These are phyloP conservation scores for Tulasnella sp. DNA, from an alignment of 768 basidiomycete genomes.

Conservation along the genomic window DNA sequence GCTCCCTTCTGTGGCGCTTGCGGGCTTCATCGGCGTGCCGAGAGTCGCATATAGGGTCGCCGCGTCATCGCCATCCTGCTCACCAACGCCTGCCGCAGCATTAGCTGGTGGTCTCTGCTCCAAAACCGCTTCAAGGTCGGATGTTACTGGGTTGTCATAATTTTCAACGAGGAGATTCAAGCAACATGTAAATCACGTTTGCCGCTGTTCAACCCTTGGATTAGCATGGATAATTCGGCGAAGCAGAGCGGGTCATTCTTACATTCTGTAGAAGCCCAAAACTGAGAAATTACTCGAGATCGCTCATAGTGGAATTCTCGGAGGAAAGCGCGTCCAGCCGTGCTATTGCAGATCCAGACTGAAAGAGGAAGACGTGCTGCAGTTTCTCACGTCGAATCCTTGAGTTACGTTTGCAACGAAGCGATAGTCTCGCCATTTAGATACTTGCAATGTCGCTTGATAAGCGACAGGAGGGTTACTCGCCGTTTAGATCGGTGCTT, in stretches of 20 bases:
- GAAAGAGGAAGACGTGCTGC: neutral
- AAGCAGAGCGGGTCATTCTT: constrained; percentile 37
- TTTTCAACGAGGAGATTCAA: constrained; percentile 85
- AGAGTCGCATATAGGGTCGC: constrained; percentile 56
- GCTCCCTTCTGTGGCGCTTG: constrained; percentile 35
- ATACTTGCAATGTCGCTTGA: too few relatives aligned
- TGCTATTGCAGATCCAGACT: neutral
- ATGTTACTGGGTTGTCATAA: constrained; percentile 69
- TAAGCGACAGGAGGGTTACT: too few relatives aligned
- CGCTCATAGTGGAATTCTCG: constrained; percentile 10
- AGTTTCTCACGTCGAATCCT: neutral
- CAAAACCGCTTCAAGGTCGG: constrained; percentile 48
- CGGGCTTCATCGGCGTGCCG: constrained; percentile 42
- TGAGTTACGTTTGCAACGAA: too few relatives aligned
- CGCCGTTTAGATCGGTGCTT: too few relatives aligned
- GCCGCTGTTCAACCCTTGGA: constrained; percentile 45
- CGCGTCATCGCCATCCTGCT: constrained; percentile 69
- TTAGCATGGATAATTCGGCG: neutral
- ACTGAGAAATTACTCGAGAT: constrained; percentile 58
- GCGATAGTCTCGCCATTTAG: too few relatives aligned
- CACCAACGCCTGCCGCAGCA: constrained; percentile 37
- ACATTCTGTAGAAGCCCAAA: constrained; percentile 89
- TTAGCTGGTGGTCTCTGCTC: constrained; percentile 42
- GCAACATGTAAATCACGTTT: constrained; percentile 84
- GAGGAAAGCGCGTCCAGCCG: neutral